These are phyloP conservation scores for Trichoderma gracile DNA, from an alignment of 2,329 filamentous ascomycete species.

Conservation along the genomic window DNA sequence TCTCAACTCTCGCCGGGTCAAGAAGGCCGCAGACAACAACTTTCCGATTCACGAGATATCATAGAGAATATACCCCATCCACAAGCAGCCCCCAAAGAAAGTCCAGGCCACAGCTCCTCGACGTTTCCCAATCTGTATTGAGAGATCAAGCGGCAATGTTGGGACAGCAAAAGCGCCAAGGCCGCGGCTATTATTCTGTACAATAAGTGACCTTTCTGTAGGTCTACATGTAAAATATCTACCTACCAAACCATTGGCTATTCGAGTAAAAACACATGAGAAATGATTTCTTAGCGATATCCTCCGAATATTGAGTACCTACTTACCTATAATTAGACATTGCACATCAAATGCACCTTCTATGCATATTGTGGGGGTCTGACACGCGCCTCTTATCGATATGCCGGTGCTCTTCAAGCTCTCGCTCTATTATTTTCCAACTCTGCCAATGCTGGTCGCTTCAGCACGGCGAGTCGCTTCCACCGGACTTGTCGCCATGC, in stretches of 20 bases:
- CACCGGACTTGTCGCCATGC: conserved; percentile 6
- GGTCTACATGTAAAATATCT: no score
- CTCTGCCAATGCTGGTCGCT: background rate
- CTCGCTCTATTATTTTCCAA: background rate
- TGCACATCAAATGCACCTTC: no score
- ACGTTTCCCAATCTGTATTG: background rate
- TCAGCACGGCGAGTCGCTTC: conserved; percentile 2
- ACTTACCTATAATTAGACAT: no score
- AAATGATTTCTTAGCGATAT: no score
- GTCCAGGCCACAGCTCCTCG: background rate
- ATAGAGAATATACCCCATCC: conserved; percentile 17
- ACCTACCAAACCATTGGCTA: no score
- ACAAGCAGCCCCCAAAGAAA: background rate
- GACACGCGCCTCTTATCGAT: conserved; percentile 5
- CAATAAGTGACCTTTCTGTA: no score
- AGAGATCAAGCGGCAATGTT: background rate
- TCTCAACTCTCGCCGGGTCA: conserved; percentile 54
- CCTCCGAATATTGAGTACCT: no score
- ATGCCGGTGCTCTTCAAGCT: background rate
- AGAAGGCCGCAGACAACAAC: conserved; percentile 30
- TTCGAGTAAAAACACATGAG: no score
- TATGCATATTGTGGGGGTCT: background rate
- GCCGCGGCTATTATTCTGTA: no score
- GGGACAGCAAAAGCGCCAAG: no score
- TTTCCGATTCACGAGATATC: conserved; percentile 20